These are phyloP conservation scores for Pseudogymnoascus verrucosus DNA, from an alignment of 2,329 filamentous ascomycete genomes.

Conservation along the genomic window DNA sequence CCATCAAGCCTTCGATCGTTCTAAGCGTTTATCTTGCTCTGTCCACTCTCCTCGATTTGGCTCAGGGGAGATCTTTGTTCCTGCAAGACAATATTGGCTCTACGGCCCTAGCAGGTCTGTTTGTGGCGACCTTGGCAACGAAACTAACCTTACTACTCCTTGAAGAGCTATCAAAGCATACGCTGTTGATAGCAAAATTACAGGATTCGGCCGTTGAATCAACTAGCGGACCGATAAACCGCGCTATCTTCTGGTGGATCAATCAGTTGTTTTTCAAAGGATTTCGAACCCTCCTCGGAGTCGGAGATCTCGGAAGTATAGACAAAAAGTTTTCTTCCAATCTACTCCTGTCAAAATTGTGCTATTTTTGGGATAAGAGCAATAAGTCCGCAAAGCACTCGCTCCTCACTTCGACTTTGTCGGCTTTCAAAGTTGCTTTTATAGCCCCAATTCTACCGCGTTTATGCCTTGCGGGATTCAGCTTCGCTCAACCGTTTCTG, in stretches of 20 bases:
- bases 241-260: slow-evolving; percentile 11
- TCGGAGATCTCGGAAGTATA: slow-evolving; percentile 9
- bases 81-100: not conserved
- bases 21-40: slow-evolving; percentile 8
- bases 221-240: slow-evolving; percentile 10
- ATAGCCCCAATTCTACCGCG: slow-evolving; percentile 30
- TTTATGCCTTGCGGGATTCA: slow-evolving; percentile 33
- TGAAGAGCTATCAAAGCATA: slow-evolving; percentile 7
- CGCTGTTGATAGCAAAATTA: not conserved
- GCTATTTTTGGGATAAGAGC: not conserved
- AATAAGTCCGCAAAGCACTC: not conserved
- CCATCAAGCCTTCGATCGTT: slow-evolving; percentile 11
- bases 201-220: not conserved
- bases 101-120: not conserved
- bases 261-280: slow-evolving; percentile 10
- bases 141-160: slow-evolving; percentile 7
- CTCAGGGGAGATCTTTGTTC: slow-evolving; percentile 7
- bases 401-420: not conserved
- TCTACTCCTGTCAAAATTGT: not conserved
- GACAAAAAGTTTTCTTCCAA: not conserved
- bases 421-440: not conserved
- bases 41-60: slow-evolving; percentile 9
- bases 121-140: not conserved
- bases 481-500: slow-evolving; percentile 38
- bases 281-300: not conserved